Base-by-base conservation (phyloP, 768 basidiomycete species). In the Naganishia kalamii region DNA sequence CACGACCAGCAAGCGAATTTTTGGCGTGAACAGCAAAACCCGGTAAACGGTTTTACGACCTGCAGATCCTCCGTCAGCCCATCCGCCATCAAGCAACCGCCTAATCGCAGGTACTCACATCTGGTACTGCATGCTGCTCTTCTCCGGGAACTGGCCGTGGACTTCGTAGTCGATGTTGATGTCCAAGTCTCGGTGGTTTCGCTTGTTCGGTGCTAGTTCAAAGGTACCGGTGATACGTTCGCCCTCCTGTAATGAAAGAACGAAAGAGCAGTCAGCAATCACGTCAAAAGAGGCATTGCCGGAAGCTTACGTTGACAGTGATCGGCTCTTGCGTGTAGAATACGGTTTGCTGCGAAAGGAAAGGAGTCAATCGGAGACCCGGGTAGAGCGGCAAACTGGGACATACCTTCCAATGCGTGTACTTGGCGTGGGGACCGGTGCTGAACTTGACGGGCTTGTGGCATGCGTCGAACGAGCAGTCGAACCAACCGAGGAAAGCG, bases 401-500 rank as follows among this genome's bases (percentile, higher is more conserved):
- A 37, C 54, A 25, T 84, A 97, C 76, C 68, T 79, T 79, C 79
- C 76, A 78, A 70, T 79, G 79, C 3, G 79, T 80, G 76, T 80
- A 80, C 74, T 91, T 88, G 62, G 93, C 90, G 72, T 98, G 96
- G 15, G 96, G 96, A 13, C 96, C 96, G 13, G 96, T 99, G 49
- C 92, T 94, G 80, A 99, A 99, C 73, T 86, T 85, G 68, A 93
- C 87, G 75, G 89, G 90, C 80, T 92, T 96, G 82, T 98, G 96
- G 63, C 91, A 92, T 77, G 88, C 92, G 64, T 89, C 88, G 81
- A 99, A 99, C 44, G 86, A 83, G 74, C 94, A 88, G 78, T 99
- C 96, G 80, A 99, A 99, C 96, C 96, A 99, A 35, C 92, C 92
- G 54, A 99, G 86, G 86, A 97, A 96, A 25, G 96, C 96, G 75